phyloP scores from a whole-genome alignment of 192 early-diverging fungal genomes.

The Phycomyces blakesleeanus region DNA sequence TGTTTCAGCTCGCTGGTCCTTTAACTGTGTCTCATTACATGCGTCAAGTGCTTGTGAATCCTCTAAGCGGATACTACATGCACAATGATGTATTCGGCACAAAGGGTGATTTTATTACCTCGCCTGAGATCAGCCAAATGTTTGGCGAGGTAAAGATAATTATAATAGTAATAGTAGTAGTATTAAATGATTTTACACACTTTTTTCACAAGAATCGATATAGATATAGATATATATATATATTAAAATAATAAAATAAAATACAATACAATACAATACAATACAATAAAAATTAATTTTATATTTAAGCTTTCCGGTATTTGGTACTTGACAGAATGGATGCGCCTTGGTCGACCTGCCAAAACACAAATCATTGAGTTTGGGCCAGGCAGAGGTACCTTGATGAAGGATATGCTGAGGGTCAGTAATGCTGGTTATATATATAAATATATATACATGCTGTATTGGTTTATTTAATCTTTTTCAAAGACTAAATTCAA shows the following conservation, averaged over 20 bases:
- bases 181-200: too few relatives aligned
- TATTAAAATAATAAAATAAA: too few relatives aligned
- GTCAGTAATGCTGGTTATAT: constrained; percentile 34
- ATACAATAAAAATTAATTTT: too few relatives aligned
- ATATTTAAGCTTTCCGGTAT: constrained; percentile 66
- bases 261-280: too few relatives aligned
- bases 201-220: too few relatives aligned
- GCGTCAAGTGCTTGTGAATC: constrained; percentile 81
- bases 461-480: not conserved
- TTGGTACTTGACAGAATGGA: constrained; percentile 87
- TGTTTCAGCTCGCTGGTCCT: constrained; percentile 55
- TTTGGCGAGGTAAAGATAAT: constrained; percentile 95
- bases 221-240: not conserved
- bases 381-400: constrained; percentile 92
- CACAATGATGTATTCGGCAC: constrained; percentile 85
- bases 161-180: constrained; percentile 4
- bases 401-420: constrained; percentile 89
- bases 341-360: constrained; percentile 57
- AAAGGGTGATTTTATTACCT: constrained; percentile 92
- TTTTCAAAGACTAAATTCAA: too few relatives aligned
- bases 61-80: constrained; percentile 92
- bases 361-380: constrained; percentile 67
- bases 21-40: constrained; percentile 86
- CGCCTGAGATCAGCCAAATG: constrained; percentile 96
- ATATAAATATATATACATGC: not conserved